Evolutionary conservation across 495 filamentous ascomycete species (phyloP), one percentile per base, ranked within the genome.

Genomic region (Daldinia caldariorum): DNA sequence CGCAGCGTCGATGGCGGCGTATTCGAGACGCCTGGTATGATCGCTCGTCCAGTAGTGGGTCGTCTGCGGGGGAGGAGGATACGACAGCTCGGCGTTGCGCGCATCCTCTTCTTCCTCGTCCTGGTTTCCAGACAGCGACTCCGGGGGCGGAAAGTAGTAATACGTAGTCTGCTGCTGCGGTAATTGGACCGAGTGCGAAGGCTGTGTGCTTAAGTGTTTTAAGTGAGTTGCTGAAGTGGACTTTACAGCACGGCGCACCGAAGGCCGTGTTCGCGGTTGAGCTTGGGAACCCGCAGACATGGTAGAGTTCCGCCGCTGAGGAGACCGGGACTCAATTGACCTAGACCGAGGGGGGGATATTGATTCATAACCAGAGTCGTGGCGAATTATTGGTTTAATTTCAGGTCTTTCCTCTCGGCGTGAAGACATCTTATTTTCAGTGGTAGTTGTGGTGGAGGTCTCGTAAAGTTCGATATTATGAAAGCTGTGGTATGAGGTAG

Each of bases 41-140:
- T 86, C 84, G 59, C 82, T 85, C 3, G 83, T 86, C 85, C 84
- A 87, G 69, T 87, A 87, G 56, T 85, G 83, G 1, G 81, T 82
- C n/a, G 84, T 87, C 53, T 84, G 80, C 18, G 85, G 85, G 4
- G 84, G 85, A 0, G 78, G 73, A 26, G 76, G 76, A 35, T 78
- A 74, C 2, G 72, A 43, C 0, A 63, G 61, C 1, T 56, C 73
- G 9, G 68, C 54, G 38, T 79, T 71, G 7, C 67, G 47, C 6
- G 26, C 55, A 18, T 64, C 53, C 6, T 74, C 70, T 12, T 69
- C 70, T 9, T 69, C 63, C 32, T 75, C 55, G 14, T 41, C 45
- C 35, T 34, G 35, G 6, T 63, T 54, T 26, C 35, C 63, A 0
- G 72, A 64, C 14, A 70, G 60, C 8, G 79, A 74, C 18, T 83